A percentile compares a stretch with the other conserved stretches of the same genome.
phyloP scores from a whole-genome alignment of 306 rosid genomes.

The Lotus japonicus region DNA sequence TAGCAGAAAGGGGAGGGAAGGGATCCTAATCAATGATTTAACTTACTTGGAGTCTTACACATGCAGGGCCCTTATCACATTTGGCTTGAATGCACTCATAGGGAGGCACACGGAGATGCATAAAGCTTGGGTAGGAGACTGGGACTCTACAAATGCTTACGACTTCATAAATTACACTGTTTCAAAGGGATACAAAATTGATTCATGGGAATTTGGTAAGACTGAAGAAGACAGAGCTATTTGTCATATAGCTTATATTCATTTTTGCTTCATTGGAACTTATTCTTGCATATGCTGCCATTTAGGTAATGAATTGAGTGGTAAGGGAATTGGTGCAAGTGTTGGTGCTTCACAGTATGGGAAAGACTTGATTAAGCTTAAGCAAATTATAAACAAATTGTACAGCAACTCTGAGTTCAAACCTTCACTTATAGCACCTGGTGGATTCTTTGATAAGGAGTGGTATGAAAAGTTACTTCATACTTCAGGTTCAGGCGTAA shows the following conservation, averaged over 20 bases:
- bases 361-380: constrained; percentile 72
- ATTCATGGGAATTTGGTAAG: constrained; percentile 96
- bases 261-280: constrained; percentile 14
- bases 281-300: constrained; percentile 17
- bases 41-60: constrained; percentile 4
- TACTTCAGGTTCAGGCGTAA: constrained; percentile 58
- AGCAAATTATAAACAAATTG: constrained; percentile 34
- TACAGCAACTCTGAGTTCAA: constrained; percentile 41
- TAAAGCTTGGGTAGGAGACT: constrained; percentile 70
- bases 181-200: constrained; percentile 65
- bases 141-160: constrained; percentile 66
- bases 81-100: constrained; percentile 83
- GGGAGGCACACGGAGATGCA: constrained; percentile 57
- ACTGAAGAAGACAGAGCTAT: constrained; percentile 15
- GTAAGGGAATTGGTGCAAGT: constrained; percentile 72
- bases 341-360: constrained; percentile 77
- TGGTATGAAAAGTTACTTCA: constrained; percentile 76
- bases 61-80: constrained; percentile 72
- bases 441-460: constrained; percentile 70
- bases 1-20: background rate
- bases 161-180: constrained; percentile 66
- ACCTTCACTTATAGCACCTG: constrained; percentile 81
- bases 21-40: background rate
- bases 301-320: constrained; percentile 93
- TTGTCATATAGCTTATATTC: background rate